phyloP scores from a whole-genome alignment of 495 filamentous ascomycete species.

The Mytilinidion resinicola region DNA sequence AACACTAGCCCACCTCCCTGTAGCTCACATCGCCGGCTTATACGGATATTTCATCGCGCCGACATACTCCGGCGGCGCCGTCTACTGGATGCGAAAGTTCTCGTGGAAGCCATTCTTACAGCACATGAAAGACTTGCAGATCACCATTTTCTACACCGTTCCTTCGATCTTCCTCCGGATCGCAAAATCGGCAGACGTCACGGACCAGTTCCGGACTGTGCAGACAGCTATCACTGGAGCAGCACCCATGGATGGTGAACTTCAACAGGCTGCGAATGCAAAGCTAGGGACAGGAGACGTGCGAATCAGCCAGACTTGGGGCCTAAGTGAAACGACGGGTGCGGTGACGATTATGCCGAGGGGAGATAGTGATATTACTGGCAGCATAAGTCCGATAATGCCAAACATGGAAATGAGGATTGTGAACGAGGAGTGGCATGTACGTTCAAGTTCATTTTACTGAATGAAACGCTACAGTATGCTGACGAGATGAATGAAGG shows the following conservation, averaged over 20 bases:
- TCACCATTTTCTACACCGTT: slow-evolving; percentile 31
- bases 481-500: background rate
- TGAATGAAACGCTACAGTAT: too few relatives aligned
- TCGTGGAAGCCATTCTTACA: slow-evolving; percentile 24
- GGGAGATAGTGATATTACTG: slow-evolving; percentile 18
- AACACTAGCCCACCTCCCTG: slow-evolving; percentile 48
- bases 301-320: slow-evolving; percentile 33
- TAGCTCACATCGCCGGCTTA: slow-evolving; percentile 41
- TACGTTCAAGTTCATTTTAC: background rate
- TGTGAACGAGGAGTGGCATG: slow-evolving; percentile 22
- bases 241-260: slow-evolving; percentile 30
- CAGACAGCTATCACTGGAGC: slow-evolving; percentile 30
- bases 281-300: slow-evolving; percentile 26
- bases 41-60: slow-evolving; percentile 40
- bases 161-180: slow-evolving; percentile 34
- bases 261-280: slow-evolving; percentile 24
- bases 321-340: slow-evolving; percentile 32
- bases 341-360: slow-evolving; percentile 18
- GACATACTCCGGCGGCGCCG: slow-evolving; percentile 15
- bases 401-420: slow-evolving; percentile 23
- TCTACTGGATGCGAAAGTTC: slow-evolving; percentile 34
- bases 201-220: slow-evolving; percentile 25
- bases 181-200: slow-evolving; percentile 28
- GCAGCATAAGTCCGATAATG: slow-evolving; percentile 21
- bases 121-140: slow-evolving; percentile 25